Evolutionary conservation across 2,329 filamentous ascomycete species (phyloP).

Genomic region (Cladosporium sp.): DNA sequence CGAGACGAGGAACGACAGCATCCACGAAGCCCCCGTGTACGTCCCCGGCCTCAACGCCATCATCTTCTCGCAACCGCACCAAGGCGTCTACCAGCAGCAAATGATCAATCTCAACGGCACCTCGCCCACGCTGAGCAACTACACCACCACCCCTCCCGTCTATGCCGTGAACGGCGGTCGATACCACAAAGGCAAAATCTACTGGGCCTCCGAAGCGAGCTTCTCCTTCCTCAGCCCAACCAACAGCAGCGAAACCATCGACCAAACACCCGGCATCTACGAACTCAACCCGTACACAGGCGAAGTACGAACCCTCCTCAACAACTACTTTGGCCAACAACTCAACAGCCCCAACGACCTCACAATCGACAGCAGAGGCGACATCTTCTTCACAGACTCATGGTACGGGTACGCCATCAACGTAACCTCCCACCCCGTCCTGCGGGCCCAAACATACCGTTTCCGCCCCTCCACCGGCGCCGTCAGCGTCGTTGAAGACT

Average conservation of each 20-base stretch:
- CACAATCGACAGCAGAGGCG: slow-evolving; percentile 39
- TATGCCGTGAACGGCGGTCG: slow-evolving; percentile 42
- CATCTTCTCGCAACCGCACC: slow-evolving; percentile 36
- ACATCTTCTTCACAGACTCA: slow-evolving; percentile 50
- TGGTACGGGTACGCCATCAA: slow-evolving; percentile 19
- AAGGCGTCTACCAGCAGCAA: slow-evolving; percentile 33
- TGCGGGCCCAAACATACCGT: slow-evolving; percentile 34
- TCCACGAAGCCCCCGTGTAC: slow-evolving; percentile 44
- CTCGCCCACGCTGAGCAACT: slow-evolving; percentile 37
- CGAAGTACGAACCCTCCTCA: slow-evolving; percentile 39
- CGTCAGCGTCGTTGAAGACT: slow-evolving; percentile 39
- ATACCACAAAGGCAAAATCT: slow-evolving; percentile 35
- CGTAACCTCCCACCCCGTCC: slow-evolving; percentile 17
- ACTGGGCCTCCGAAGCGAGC: slow-evolving; percentile 28
- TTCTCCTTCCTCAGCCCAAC: slow-evolving; percentile 25
- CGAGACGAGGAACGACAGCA: slow-evolving; percentile 17
- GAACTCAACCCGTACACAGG: slow-evolving; percentile 42
- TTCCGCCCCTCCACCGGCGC: slow-evolving; percentile 39
- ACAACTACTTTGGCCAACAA: slow-evolving; percentile 45
- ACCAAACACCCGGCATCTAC: slow-evolving; percentile 38
- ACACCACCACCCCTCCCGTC: slow-evolving; percentile 37
- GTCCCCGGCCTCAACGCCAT: slow-evolving; percentile 38
- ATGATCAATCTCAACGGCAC: slow-evolving; percentile 40
- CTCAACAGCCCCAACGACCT: slow-evolving; percentile 42
- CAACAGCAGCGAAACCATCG: slow-evolving; percentile 10